phyloP scores from a whole-genome alignment of 78 protist genomes.

The Dictyostelium brefeldianum region DNA sequence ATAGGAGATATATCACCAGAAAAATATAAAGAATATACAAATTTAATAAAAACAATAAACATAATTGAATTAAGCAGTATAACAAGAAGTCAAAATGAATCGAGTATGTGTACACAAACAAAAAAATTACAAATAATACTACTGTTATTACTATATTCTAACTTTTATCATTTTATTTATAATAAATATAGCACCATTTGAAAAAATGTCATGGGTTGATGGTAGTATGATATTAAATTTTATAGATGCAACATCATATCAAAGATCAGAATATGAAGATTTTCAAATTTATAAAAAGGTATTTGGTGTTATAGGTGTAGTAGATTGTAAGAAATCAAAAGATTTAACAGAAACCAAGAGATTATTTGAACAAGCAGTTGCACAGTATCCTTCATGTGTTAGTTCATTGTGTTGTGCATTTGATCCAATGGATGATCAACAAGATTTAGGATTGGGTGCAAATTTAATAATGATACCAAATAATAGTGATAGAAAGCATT shows the following conservation, averaged over 20 bases:
- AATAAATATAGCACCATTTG: conserved; percentile 25
- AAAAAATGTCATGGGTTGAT: conserved; percentile 78
- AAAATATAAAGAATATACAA: conserved; percentile 58
- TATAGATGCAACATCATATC: neutral
- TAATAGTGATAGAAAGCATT: conserved; percentile 61
- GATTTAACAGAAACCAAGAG: conserved; percentile 52
- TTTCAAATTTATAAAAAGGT: conserved; percentile 24
- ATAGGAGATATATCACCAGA: conserved; percentile 76
- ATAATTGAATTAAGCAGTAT: conserved; percentile 66
- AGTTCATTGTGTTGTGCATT: conserved; percentile 69
- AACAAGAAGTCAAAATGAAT: conserved; percentile 73
- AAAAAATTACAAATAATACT: neutral
- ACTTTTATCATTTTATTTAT: neutral
- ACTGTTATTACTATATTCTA: neutral
- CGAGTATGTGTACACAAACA: conserved; percentile 12
- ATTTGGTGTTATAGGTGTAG: conserved; percentile 78
- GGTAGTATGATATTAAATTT: conserved; percentile 71
- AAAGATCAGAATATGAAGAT: conserved; percentile 53
- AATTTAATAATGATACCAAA: conserved; percentile 77
- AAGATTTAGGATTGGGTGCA: conserved; percentile 45
- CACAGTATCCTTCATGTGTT: conserved; percentile 35
- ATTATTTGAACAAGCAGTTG: conserved; percentile 43
- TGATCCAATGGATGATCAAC: conserved; percentile 80
- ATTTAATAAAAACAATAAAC: conserved; percentile 37
- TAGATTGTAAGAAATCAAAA: conserved; percentile 47